Evolutionary conservation across 2,329 filamentous ascomycete species (phyloP).

Genomic region (Arthroderma sp.): DNA sequence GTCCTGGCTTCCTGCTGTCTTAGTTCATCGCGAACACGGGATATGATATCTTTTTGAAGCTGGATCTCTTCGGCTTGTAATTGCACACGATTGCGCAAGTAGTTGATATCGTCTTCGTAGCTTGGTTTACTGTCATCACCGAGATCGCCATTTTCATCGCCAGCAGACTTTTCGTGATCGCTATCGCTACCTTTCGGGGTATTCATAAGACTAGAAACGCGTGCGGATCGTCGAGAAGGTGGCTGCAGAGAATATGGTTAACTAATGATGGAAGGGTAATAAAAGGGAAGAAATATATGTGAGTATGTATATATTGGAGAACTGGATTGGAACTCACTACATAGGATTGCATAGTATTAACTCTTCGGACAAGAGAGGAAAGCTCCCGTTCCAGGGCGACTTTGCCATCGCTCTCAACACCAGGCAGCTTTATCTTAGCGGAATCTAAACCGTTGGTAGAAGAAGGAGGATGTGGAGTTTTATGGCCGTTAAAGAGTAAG

Average conservation of each 20-base stretch:
- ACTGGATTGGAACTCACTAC: constrained; percentile 36
- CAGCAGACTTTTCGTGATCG: constrained; percentile 21
- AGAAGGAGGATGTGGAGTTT: constrained; percentile 12
- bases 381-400: constrained; percentile 70
- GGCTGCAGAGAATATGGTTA: constrained; percentile 17
- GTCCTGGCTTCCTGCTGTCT: constrained; percentile 75
- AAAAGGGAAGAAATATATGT: constrained; percentile 17
- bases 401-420: constrained; percentile 62
- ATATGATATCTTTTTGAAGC: constrained; percentile 73
- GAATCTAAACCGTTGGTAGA: constrained; percentile 38
- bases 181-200: constrained; percentile 18
- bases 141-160: constrained; percentile 37
- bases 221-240: constrained; percentile 24
- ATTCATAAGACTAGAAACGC: constrained; percentile 23
- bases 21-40: constrained; percentile 72
- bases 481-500: constrained; percentile 12
- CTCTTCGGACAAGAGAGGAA: constrained; percentile 59
- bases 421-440: constrained; percentile 57
- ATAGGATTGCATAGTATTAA: constrained; percentile 72
- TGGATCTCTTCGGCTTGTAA: constrained; percentile 87
- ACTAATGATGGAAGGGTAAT: neutral
- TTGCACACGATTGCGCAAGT: constrained; percentile 79
- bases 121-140: constrained; percentile 41
- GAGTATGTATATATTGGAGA: neutral
- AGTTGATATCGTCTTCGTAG: constrained; percentile 70